phyloP scores from a whole-genome alignment of 1,139 yeast genomes.

The Debaryomyces psychrophilus region DNA sequence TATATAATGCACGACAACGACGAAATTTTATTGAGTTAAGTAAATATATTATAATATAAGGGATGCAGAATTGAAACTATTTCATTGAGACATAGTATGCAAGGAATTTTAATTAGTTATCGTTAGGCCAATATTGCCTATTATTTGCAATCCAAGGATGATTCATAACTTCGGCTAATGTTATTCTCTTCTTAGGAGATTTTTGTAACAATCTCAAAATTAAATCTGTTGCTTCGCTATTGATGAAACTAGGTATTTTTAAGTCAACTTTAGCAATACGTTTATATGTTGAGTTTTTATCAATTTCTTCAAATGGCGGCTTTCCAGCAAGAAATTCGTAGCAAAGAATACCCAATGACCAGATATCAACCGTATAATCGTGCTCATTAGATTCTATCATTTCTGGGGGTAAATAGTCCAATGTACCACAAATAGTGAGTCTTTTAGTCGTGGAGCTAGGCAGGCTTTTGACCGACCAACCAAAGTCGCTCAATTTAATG shows the following conservation, averaged over 20 bases:
- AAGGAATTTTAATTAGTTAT: slow-evolving; percentile 13
- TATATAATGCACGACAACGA: background rate
- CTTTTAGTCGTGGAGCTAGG: slow-evolving; percentile 52
- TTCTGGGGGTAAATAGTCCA: slow-evolving; percentile 95
- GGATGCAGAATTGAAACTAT: background rate
- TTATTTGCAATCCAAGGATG: slow-evolving; percentile 87
- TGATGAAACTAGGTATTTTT: slow-evolving; percentile 68
- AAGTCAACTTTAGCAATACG: slow-evolving; percentile 79
- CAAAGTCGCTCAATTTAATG: slow-evolving; percentile 88
- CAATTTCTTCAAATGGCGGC: slow-evolving; percentile 89
- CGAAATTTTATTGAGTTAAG: background rate
- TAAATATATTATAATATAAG: background rate
- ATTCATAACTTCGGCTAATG: slow-evolving; percentile 58
- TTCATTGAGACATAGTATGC: background rate
- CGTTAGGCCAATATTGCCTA: slow-evolving; percentile 47
- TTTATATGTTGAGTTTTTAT: slow-evolving; percentile 72
- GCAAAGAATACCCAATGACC: slow-evolving; percentile 90
- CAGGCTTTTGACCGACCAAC: slow-evolving; percentile 77
- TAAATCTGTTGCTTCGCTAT: slow-evolving; percentile 76
- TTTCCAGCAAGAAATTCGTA: slow-evolving; percentile 86
- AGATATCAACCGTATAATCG: slow-evolving; percentile 78
- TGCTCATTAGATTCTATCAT: slow-evolving; percentile 86
- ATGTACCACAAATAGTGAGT: slow-evolving; percentile 89
- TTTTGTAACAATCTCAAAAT: slow-evolving; percentile 62
- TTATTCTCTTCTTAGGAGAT: slow-evolving; percentile 67